These are phyloP conservation scores for Phytophthora agathidicida DNA, from an alignment of 352 stramenopile species.

Conservation along the genomic window DNA sequence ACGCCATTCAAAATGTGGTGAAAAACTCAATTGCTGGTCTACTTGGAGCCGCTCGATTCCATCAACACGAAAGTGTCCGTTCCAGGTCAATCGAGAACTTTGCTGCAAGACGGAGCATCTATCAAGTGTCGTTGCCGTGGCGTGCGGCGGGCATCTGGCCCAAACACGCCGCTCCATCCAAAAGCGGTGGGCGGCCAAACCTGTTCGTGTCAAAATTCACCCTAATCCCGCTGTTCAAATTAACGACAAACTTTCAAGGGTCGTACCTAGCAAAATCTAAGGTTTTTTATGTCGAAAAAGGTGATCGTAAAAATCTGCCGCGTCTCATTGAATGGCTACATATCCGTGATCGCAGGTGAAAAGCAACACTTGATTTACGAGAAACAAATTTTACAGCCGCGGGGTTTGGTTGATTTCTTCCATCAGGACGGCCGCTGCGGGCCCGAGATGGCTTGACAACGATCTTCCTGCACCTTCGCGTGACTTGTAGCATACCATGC, in stretches of 20 bases:
- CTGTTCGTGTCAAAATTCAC: conserved; percentile 30
- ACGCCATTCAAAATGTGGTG: not conserved
- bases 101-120: conserved; percentile 24
- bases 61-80: conserved; percentile 4
- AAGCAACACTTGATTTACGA: conserved; percentile 33
- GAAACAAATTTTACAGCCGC: conserved; percentile 29
- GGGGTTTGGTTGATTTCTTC: conserved; percentile 35
- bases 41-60: not conserved
- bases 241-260: conserved; percentile 7
- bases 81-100: conserved; percentile 9
- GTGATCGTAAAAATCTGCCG: not conserved
- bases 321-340: conserved; percentile 26
- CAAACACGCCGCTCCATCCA: conserved; percentile 21
- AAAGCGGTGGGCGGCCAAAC: conserved; percentile 18
- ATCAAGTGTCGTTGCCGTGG: conserved; percentile 22
- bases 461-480: conserved; percentile 25
- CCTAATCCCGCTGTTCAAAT: conserved; percentile 1
- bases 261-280: not conserved
- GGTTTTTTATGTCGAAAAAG: no score
- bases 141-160: conserved; percentile 21
- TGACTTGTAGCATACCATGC: conserved; percentile 24
- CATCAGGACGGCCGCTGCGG: conserved; percentile 23
- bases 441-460: conserved; percentile 19
- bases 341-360: conserved; percentile 21
- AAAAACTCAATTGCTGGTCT: not conserved